phyloP scores from a whole-genome alignment of 352 stramenopile species.

The Phytophthora ohioensis region DNA sequence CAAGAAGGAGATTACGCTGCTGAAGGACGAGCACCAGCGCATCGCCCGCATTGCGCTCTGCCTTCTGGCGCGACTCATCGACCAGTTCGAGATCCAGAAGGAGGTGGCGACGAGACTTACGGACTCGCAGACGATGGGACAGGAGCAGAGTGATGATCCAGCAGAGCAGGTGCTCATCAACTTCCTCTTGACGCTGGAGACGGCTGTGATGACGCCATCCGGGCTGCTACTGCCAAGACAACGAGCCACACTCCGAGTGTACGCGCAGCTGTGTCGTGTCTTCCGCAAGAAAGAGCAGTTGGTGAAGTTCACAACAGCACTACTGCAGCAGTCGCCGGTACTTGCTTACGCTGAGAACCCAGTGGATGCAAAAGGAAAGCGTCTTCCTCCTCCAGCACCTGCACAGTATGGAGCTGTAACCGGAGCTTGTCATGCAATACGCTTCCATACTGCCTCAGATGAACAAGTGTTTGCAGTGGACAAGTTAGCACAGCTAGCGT shows the following conservation, averaged over 20 bases:
- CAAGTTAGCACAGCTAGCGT: slow-evolving; percentile 61
- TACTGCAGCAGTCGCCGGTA: slow-evolving; percentile 66
- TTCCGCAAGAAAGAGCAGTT: slow-evolving; percentile 61
- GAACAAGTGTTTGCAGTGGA: slow-evolving; percentile 49
- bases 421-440: slow-evolving; percentile 64
- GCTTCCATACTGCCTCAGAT: slow-evolving; percentile 53
- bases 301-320: slow-evolving; percentile 41
- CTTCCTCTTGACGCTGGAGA: slow-evolving; percentile 63
- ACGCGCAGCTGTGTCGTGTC: slow-evolving; percentile 61
- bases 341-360: slow-evolving; percentile 37
- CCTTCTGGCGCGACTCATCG: slow-evolving; percentile 65
- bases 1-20: slow-evolving; percentile 58
- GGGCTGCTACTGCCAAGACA: slow-evolving; percentile 55
- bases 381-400: slow-evolving; percentile 34
- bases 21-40: slow-evolving; percentile 67
- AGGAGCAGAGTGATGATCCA: slow-evolving; percentile 58
- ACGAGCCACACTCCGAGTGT: slow-evolving; percentile 63
- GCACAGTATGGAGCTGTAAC: slow-evolving; percentile 60
- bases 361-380: slow-evolving; percentile 59
- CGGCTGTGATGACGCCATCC: slow-evolving; percentile 54
- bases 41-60: slow-evolving; percentile 70
- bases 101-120: slow-evolving; percentile 22
- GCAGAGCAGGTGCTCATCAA: slow-evolving; percentile 48
- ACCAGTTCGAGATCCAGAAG: slow-evolving; percentile 66
- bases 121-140: slow-evolving; percentile 24